Base-by-base conservation (phyloP, 495 filamentous ascomycete genomes). In the Aspergillus sclerotiicarbonarius region DNA sequence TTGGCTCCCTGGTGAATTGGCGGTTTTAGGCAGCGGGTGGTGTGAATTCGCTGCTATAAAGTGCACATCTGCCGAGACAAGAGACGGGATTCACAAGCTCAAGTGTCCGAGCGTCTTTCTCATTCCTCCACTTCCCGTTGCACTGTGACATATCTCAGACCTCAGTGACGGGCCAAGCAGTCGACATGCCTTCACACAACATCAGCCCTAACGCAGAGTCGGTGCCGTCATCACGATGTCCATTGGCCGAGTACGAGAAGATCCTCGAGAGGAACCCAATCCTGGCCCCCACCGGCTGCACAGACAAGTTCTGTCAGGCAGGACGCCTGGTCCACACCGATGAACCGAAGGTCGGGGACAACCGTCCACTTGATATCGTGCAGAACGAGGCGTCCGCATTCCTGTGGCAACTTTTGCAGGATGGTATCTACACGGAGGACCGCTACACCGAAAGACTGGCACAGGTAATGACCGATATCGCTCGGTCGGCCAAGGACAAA, bases 261-360 rank as follows among this genome's bases (percentile, higher is more conserved):
- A 52, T 52, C 32, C 12, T 52, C 8, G n/a, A 39, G 33, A 33
- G 12, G 8, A 52, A 52, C 9, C 50, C 50, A 1, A 20, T 52
- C 33, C 50, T 52, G 6, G 15, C 50, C 6, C 21, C 50, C 18
- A 52, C 50, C 16, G 50, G 50, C 8, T 52, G 50, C 21, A 52
- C 50, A 20, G 29, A n/a, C 6, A 6, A 52, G 15, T 52, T 52
- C 31, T 52, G 50, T 37, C 50, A 52, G 20, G 50, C 50, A 2
- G 50, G 50, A 9, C 25, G 50, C 8, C 18, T 52, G 50, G 25
- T 39, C 20, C 50, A 52, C 32, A 37, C 50, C n/a, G 31, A 52
- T 13, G 50, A 52, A 19, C 50, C 50, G 20, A 37, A 37, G 8
- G 32, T 52, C 19, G 50, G 50, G 8, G 50, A 52, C 32, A 52